Percentiles rank a stretch among this genome's conserved stretches.
phyloP scores from a whole-genome alignment of 306 rosid species.

The Casuarina equisetifolia region DNA sequence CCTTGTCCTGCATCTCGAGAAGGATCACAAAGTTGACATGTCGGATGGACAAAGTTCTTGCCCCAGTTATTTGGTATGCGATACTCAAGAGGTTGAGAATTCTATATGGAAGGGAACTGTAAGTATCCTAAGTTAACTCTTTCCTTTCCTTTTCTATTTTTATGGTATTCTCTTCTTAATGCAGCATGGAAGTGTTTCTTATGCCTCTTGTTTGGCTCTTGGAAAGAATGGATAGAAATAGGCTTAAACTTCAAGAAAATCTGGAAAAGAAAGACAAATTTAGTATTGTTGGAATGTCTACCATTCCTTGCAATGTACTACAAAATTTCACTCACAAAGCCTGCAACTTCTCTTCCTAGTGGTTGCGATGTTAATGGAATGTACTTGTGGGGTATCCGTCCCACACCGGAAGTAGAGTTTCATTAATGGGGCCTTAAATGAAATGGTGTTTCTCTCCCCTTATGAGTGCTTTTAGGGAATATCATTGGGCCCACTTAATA shows the following conservation, averaged over 20 bases:
- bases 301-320: too few species aligned
- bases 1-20: slow-evolving; percentile 52
- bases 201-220: not conserved
- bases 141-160: not conserved
- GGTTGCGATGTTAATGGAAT: too few species aligned
- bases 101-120: slow-evolving; percentile 63
- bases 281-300: too few species aligned
- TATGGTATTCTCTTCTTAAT: not conserved
- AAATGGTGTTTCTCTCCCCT: too few species aligned
- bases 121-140: not conserved
- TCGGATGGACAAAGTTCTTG: slow-evolving; percentile 51
- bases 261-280: not conserved
- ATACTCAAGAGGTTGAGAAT: slow-evolving; percentile 51
- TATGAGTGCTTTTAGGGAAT: too few species aligned
- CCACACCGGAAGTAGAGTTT: too few species aligned
- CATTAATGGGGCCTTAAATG: too few species aligned
- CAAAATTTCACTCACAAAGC: too few species aligned
- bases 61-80: slow-evolving; percentile 58
- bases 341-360: too few species aligned
- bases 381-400: too few species aligned
- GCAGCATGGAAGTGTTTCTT: not conserved
- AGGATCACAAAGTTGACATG: slow-evolving; percentile 59
- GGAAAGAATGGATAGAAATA: not conserved
- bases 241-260: not conserved
- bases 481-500: too few species aligned